phyloP scores from a whole-genome alignment of 208 protist genomes.

The Naegleria gruberi region DNA sequence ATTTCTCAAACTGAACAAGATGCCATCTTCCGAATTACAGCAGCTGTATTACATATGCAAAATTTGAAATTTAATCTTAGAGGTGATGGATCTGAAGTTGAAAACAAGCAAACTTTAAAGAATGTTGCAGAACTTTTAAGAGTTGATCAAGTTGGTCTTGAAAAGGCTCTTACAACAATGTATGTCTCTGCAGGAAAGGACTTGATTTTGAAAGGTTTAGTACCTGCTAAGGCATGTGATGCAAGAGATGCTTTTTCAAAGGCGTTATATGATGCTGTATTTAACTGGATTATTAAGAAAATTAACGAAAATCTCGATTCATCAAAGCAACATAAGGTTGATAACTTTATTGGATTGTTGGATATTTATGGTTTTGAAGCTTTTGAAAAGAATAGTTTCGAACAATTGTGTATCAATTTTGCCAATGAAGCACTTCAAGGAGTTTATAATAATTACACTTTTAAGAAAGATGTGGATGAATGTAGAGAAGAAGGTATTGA shows the following conservation, averaged over 20 bases:
- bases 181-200: neutral
- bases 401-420: slow-evolving; percentile 6
- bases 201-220: neutral
- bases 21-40: slow-evolving; percentile 52
- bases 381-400: slow-evolving; percentile 33
- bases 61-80: neutral
- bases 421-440: neutral
- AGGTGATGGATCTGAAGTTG: neutral
- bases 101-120: neutral
- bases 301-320: slow-evolving; percentile 36
- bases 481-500: neutral
- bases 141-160: neutral
- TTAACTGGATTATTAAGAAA: slow-evolving; percentile 37
- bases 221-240: neutral
- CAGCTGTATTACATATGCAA: slow-evolving; percentile 39
- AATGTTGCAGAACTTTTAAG: neutral
- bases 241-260: neutral
- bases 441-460: neutral
- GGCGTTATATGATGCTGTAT: slow-evolving; percentile 42
- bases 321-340: neutral
- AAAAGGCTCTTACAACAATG: neutral
- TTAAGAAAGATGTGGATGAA: neutral
- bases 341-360: slow-evolving; percentile 33
- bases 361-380: slow-evolving; percentile 53
- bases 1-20: slow-evolving; percentile 46